Evolutionary conservation across 768 basidiomycete species (phyloP), one percentile per base, ranked within the genome.

Genomic region (Boletus tylopilopsis): DNA sequence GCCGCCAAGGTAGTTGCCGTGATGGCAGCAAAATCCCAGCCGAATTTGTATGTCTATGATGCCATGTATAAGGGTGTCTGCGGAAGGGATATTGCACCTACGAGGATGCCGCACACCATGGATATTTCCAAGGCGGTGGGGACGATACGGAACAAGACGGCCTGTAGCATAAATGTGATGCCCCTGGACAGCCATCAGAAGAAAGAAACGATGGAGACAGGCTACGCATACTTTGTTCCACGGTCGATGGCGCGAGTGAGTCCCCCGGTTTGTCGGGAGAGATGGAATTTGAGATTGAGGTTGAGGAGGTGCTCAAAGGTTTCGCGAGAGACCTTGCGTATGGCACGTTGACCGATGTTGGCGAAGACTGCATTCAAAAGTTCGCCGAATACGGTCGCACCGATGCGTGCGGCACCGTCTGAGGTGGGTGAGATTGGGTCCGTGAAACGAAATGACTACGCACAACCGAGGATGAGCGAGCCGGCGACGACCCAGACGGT

Each of bases 51-150:
- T 2, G 92, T 94, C 94, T 96, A 19, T 15, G 25, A 44, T 27
- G 45, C 9, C 24, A 42, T 53, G 35, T 49, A 27, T 18, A 44
- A 33, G 42, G 29, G 37, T 30, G 15, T 6, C 13, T 37, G 30
- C 7, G 30, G 24, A 42, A 1, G 32, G 9, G 37, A 23, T 33
- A 22, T 8, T 6, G 22, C 43, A 67, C 87, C 21, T 59, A 94
- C 94, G 69, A 99, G 69, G 53, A 99, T 99, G 42, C 94, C 95
- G 71, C 94, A 98, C 36, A 99, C 96, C 76, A 99, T 85, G 4
- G 85, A 80, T 55, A 98, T 96, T 66, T 98, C 96, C 44, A 99
- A 71, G 1, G 95, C 96, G 0, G 96, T 99, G 0, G 96, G 96
- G 0, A 87, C 87, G 39, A 99, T 90, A 16, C 96, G 88, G 65